Evolutionary conservation across 805 yeast species (phyloP).

Genomic region (Limtongia smithiae): DNA sequence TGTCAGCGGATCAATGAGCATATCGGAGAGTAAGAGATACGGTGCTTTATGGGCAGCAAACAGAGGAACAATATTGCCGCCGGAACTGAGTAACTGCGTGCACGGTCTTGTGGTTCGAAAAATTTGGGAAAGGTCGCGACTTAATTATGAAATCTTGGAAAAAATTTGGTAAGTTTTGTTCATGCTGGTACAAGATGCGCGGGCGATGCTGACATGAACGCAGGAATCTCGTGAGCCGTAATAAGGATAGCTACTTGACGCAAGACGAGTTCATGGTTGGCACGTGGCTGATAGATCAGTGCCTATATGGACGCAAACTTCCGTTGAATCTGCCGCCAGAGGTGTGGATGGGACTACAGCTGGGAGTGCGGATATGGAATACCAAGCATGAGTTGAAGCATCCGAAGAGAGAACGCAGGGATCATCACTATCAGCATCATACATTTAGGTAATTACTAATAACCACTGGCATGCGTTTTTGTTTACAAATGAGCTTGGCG

Average conservation of each 20-base stretch:
- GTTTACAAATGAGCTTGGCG: no score
- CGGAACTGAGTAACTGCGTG: constrained; percentile 19
- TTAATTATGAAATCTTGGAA: constrained; percentile 58
- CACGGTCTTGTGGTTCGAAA: constrained; percentile 57
- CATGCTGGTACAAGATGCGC: neutral
- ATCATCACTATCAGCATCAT: neutral
- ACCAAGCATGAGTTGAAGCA: constrained; percentile 5
- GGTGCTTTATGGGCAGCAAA: constrained; percentile 95
- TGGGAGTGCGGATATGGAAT: constrained; percentile 35
- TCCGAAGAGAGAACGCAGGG: neutral
- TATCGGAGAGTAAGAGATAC: constrained; percentile 75
- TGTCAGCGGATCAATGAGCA: constrained; percentile 34
- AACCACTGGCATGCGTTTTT: neutral
- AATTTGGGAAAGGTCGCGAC: constrained; percentile 74
- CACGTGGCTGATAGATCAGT: constrained; percentile 96
- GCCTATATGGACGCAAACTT: constrained; percentile 86
- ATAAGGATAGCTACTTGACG: constrained; percentile 66
- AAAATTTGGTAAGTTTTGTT: constrained; percentile 55
- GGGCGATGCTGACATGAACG: neutral
- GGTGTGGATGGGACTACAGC: constrained; percentile 75
- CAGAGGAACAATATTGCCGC: constrained; percentile 46
- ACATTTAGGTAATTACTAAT: neutral
- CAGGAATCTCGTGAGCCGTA: constrained; percentile 50
- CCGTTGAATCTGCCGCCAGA: constrained; percentile 64
- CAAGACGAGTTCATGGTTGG: constrained; percentile 89